Evolutionary conservation across 495 filamentous ascomycete species (phyloP), one percentile per base, ranked within the genome.

Genomic region (Poronia punctata): DNA sequence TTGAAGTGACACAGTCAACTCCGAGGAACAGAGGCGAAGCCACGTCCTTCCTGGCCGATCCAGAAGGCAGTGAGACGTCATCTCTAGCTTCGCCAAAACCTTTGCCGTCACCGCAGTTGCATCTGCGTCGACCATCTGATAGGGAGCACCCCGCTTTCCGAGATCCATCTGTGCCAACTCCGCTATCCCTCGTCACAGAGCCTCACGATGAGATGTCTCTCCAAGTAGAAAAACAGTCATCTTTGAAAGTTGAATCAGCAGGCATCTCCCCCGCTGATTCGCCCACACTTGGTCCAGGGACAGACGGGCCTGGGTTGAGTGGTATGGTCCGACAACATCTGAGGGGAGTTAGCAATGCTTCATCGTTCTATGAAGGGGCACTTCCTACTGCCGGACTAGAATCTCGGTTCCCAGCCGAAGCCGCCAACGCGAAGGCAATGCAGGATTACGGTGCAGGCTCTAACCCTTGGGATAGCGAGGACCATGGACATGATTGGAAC

Each of bases 281-380:
- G 1, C 88, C 90, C 1, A 94, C 86, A 8, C 62, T 95, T 3
- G 83, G 83, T 7, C 78, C 86, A 7, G 49, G 46, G 11, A 45
- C 59, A 8, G 18, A 22, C 20, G 70, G 70, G 0, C 62, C 78
- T 35, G 86, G 84, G 9, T 69, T 96, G 14, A 88, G 80, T 53
- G 84, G 84, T 14, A 73, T 96, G 60, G 80, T 96, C 25, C 82
- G 83, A 21, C 80, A 88, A 41, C 93, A 97, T 62, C 71, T 99
- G 10, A 82, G 92, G 16, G 76, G 76, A 10, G 78, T 83, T 37
- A 97, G 92, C 62, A 82, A 82, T 39, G 68, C 73, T 27, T 95
- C 88, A 16, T 90, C 88, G 0, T 70, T 92, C 30, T 85, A 80
- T 56, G 79, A 71, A 4, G 45, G 40, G 1, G 24, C 45, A 0